Conservation (phyloP, 1,284 basidiomycete genomes). For the Austroboletus niveus region DNA sequence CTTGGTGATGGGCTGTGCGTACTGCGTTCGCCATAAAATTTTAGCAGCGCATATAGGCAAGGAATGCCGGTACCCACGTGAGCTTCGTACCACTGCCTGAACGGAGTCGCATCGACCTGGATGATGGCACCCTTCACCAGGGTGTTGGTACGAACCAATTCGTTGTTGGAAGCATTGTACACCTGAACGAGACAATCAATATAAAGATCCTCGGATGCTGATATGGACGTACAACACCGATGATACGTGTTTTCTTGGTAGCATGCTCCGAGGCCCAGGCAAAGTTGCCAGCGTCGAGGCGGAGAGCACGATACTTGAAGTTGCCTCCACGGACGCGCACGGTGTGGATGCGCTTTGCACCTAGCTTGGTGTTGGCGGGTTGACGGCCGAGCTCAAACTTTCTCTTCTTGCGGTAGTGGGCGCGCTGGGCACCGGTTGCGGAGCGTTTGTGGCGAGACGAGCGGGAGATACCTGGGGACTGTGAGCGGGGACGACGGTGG, state of each 20-base stretch:
- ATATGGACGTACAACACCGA: constrained; percentile 78
- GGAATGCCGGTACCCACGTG: constrained; percentile 62
- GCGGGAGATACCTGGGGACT: constrained; percentile 81
- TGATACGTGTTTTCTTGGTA: constrained; percentile 92
- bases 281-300: constrained; percentile 94
- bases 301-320: constrained; percentile 89
- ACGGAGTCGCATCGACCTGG: constrained; percentile 94
- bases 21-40: constrained; percentile 45
- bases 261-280: constrained; percentile 93
- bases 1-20: constrained; percentile 88
- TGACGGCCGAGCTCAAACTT: constrained; percentile 98
- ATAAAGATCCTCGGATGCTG: constrained; percentile 8
- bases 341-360: constrained; percentile 88
- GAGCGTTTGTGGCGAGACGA: constrained; percentile 95
- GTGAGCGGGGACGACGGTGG: constrained; percentile 4
- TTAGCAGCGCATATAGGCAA: constrained; percentile 10
- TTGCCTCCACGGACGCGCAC: constrained; percentile 94
- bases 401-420: constrained; percentile 98
- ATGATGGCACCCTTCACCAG: constrained; percentile 94
- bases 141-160: constrained; percentile 97
- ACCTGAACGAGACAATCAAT: constrained; percentile 49
- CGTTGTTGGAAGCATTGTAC: constrained; percentile 98
- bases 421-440: constrained; percentile 88
- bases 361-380: constrained; percentile 92
- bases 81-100: constrained; percentile 97